Evolutionary conservation across 352 stramenopile species (phyloP).

Genomic region (Pythium scleroteichum): DNA sequence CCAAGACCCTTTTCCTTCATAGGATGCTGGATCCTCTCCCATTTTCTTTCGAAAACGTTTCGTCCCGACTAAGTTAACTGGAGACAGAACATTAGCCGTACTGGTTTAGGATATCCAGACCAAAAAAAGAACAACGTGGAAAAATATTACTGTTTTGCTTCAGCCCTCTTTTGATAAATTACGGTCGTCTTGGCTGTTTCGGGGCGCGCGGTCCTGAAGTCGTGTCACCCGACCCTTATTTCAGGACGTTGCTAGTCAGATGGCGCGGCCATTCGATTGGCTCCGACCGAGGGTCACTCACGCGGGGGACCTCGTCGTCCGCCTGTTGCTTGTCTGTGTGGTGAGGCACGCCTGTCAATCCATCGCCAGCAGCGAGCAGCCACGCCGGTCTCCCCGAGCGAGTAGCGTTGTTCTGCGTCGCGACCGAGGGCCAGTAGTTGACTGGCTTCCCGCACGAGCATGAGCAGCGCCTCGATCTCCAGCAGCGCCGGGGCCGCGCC

Average conservation of each 20-base stretch:
- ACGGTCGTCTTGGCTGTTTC: too few species aligned
- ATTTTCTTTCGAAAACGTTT: conserved; percentile 13
- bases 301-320: not conserved
- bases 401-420: not conserved
- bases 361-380: conserved; percentile 2
- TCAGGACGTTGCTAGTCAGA: not conserved
- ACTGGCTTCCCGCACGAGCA: conserved; percentile 21
- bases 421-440: conserved; percentile 32
- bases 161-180: not conserved
- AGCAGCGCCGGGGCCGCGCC: not conserved
- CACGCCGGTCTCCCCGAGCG: not conserved
- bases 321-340: conserved; percentile 1
- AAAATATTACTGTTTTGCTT: too few species aligned
- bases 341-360: conserved; percentile 8
- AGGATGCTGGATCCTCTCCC: conserved; percentile 5
- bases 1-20: too few species aligned
- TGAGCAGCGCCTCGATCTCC: conserved; percentile 8
- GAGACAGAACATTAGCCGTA: not conserved
- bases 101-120: too few species aligned
- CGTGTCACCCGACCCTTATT: not conserved
- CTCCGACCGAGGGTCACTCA: not conserved
- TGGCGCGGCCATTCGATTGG: conserved; percentile 6
- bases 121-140: not conserved
- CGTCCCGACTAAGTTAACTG: conserved; percentile 15
- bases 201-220: too few species aligned